A percentile compares a stretch with the other conserved stretches of the same genome.
Evolutionary conservation across 441 rosid species (phyloP).

Genomic region (Euphorbia schlechtendalii): DNA sequence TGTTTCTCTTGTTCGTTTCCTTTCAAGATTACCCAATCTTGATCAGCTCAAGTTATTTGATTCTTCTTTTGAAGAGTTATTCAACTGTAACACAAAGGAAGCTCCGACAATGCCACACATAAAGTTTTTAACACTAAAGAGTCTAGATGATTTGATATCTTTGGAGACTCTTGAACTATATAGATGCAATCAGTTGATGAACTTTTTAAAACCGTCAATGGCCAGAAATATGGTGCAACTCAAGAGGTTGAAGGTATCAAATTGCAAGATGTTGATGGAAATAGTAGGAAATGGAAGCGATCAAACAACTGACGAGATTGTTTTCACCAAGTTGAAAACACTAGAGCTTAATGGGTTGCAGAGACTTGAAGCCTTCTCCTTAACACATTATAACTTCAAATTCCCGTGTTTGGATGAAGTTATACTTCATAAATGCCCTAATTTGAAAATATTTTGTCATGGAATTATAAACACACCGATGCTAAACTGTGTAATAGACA

Average conservation of each 20-base stretch:
- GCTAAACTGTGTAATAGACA: neutral
- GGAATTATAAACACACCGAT: neutral
- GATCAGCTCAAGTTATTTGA: neutral
- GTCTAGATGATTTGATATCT: neutral
- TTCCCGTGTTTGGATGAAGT: neutral
- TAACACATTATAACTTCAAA: too few species aligned
- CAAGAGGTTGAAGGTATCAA: too few species aligned
- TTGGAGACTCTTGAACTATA: too few species aligned
- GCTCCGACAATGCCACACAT: neutral
- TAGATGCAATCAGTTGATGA: neutral
- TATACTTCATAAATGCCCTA: neutral
- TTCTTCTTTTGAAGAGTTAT: too few species aligned
- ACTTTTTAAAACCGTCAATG: neutral
- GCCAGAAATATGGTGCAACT: too few species aligned
- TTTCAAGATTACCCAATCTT: neutral
- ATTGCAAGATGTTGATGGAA: too few species aligned
- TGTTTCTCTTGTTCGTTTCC: too few species aligned
- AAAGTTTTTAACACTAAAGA: neutral
- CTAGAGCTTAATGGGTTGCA: neutral
- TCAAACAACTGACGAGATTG: constrained; percentile 7
- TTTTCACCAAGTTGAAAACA: neutral
- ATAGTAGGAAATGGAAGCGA: neutral
- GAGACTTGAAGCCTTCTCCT: neutral
- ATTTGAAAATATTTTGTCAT: neutral
- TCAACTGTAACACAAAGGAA: too few species aligned